Evolutionary conservation across 805 yeast genomes (phyloP).

Genomic region (Starmerella stellata): DNA sequence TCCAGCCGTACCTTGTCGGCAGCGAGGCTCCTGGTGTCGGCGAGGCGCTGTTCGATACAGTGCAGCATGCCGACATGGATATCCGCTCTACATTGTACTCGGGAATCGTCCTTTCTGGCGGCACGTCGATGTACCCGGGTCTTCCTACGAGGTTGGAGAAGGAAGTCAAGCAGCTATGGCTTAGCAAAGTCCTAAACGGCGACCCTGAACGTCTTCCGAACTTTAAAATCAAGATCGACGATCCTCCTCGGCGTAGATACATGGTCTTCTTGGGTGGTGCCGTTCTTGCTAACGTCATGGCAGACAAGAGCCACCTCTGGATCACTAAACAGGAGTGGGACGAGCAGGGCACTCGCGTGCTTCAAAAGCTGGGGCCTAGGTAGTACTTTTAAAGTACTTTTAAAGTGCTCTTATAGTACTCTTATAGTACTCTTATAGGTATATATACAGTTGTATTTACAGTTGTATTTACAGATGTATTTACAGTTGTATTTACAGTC

Average conservation of each 20-base stretch:
- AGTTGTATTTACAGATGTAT: too few species aligned
- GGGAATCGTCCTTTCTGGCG: slow-evolving; percentile 90
- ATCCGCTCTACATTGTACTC: slow-evolving; percentile 72
- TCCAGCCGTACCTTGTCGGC: slow-evolving; percentile 89
- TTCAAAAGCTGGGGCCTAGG: slow-evolving; percentile 83
- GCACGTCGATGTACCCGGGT: slow-evolving; percentile 97
- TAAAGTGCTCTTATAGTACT: background rate
- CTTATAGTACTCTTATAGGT: background rate
- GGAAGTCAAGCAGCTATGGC: slow-evolving; percentile 93
- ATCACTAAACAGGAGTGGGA: slow-evolving; percentile 91
- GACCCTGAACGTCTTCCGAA: slow-evolving; percentile 67
- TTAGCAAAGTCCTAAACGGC: slow-evolving; percentile 66
- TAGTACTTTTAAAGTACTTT: slow-evolving; percentile 20
- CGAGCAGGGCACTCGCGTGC: slow-evolving; percentile 77
- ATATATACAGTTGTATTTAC: background rate
- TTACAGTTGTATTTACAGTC: background rate
- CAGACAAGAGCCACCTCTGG: slow-evolving; percentile 98
- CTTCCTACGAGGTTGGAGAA: slow-evolving; percentile 88
- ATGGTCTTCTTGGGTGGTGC: slow-evolving; percentile 99
- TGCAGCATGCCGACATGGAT: slow-evolving; percentile 90
- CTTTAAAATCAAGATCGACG: slow-evolving; percentile 91
- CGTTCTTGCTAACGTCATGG: slow-evolving; percentile 92
- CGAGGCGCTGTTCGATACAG: slow-evolving; percentile 75
- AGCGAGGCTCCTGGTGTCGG: slow-evolving; percentile 96
- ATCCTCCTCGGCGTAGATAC: slow-evolving; percentile 96